Percentiles rank a stretch among this genome's conserved stretches.
Conservation (phyloP, 352 stramenopile genomes). For the Pythium insidiosum region DNA sequence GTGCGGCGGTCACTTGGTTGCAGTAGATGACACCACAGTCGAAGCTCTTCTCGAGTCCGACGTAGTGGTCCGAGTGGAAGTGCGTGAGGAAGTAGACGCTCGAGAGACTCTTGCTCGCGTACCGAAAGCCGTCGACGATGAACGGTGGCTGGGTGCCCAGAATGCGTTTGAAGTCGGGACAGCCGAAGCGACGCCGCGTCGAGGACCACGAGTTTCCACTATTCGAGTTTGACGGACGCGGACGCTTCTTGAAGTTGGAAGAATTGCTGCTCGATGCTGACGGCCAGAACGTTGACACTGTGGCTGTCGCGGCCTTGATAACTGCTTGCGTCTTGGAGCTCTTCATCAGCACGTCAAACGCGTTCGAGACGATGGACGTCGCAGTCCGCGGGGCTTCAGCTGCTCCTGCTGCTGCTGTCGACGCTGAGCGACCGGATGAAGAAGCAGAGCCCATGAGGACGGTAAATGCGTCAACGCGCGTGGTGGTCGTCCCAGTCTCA, state of each 20-base stretch:
- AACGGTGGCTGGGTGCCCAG: conserved; percentile 66
- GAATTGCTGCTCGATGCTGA: not conserved
- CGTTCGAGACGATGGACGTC: conserved; percentile 29
- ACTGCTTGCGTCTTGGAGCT: conserved; percentile 56
- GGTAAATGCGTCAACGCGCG: too few species aligned
- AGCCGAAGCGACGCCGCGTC: conserved; percentile 14
- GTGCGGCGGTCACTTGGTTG: conserved; percentile 85
- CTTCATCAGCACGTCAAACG: conserved; percentile 82
- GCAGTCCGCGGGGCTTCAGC: too few species aligned
- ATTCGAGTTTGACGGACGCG: not conserved
- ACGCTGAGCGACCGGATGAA: conserved; percentile 57
- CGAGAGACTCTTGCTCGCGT: conserved; percentile 60
- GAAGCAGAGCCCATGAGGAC: conserved; percentile 38
- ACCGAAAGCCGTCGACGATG: conserved; percentile 86
- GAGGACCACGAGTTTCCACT: conserved; percentile 4
- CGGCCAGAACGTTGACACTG: conserved; percentile 14
- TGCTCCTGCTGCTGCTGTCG: not conserved
- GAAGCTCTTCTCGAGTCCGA: conserved; percentile 86
- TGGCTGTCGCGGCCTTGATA: conserved; percentile 2
- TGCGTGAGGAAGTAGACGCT: conserved; percentile 95
- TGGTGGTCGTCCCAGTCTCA: too few species aligned
- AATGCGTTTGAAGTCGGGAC: conserved; percentile 79
- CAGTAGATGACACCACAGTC: conserved; percentile 94
- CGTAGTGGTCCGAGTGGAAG: conserved; percentile 97
- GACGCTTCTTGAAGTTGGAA: conserved; percentile 9